These are phyloP conservation scores for Colletotrichum graminicola DNA, from an alignment of 2,329 filamentous ascomycete species.

Conservation along the genomic window DNA sequence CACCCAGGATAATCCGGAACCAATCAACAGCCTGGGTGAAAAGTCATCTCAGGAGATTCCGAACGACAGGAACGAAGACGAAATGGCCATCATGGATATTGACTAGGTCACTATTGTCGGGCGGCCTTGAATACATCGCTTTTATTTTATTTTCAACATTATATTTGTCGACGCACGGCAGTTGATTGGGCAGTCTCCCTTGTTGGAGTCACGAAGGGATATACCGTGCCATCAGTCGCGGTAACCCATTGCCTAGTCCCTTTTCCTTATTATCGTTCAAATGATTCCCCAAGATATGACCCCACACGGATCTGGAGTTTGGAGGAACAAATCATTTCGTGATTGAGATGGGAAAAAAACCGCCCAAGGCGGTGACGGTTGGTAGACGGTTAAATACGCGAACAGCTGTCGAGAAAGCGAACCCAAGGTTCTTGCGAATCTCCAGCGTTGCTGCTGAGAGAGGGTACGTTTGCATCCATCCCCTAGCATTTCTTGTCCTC, in stretches of 20 bases:
- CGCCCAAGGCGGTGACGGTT: neutral
- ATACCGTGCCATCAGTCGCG: neutral
- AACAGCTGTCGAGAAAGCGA: slow-evolving; percentile 11
- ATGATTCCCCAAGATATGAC: slow-evolving; percentile 12
- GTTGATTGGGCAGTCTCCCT: neutral
- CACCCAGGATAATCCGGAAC: slow-evolving; percentile 49
- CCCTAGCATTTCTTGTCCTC: neutral
- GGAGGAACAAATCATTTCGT: slow-evolving; percentile 10
- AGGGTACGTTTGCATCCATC: slow-evolving; percentile 1
- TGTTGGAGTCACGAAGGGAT: neutral
- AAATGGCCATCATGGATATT: slow-evolving; percentile 55
- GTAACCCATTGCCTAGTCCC: neutral
- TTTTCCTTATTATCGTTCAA: neutral
- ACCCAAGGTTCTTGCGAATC: slow-evolving; percentile 7
- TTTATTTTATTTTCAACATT: neutral
- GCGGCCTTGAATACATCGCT: neutral
- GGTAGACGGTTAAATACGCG: slow-evolving; percentile 2
- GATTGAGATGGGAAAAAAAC: neutral
- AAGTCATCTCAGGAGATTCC: slow-evolving; percentile 43
- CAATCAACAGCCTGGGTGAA: slow-evolving; percentile 33
- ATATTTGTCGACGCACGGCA: neutral
- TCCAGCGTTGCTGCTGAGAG: slow-evolving; percentile 10
- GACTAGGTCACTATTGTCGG: slow-evolving; percentile 46
- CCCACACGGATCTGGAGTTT: slow-evolving; percentile 14
- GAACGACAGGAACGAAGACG: slow-evolving; percentile 46